Base-by-base conservation (phyloP, 805 yeast species). In the Candida qinlingensis region DNA sequence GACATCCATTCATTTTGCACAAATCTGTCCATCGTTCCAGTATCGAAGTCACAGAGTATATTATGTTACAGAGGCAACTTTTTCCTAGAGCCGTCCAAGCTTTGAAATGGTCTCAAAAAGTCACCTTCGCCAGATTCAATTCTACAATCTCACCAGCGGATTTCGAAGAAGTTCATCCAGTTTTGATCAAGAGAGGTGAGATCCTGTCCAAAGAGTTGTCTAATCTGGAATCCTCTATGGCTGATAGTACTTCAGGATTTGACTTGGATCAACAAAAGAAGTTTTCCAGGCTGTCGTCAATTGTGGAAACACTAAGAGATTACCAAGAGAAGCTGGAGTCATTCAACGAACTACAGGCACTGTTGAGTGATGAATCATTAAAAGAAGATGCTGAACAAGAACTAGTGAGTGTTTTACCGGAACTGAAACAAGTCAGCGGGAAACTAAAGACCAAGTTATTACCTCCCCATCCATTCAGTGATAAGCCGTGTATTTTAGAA, bases 401-500 rank as follows among this genome's bases (percentile, higher is more conserved):
- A 59, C 57, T 88, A 5, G 70, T 68, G 1, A 59, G 65, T 1
- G 55, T 76, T 0, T 51, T 67, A 2, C 85, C 85, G 0, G 61
- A 64, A 10, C 63, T 87, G 8, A 62, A 64, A 4, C 55, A 63
- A 8, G 60, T 76, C 1, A 70, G 81, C 0, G 61, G 66, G 2
- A 65, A 68, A 33, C 67, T 87, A n/a, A 80, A 83, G 50, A 60
- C 74, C 6, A 73, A 75, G 39, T 69, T 94, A 5, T 66, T 92
- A 26, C 97, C 97, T 2, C 80, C 87, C 3, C 83, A 85, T 54
- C 83, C 81, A 41, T 87, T 85, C 63, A 77, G 83, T 4, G 94
- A 87, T 41, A 80, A 79, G 52, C 81, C 94, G 0, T 84, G 96
- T 42, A 70, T 94, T 3, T 54, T 94, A 19, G 99, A 94, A 64